Percentiles rank a stretch among this genome's conserved stretches.
phyloP scores from a whole-genome alignment of 345 rosid genomes.

The Kernera saxatilis region DNA sequence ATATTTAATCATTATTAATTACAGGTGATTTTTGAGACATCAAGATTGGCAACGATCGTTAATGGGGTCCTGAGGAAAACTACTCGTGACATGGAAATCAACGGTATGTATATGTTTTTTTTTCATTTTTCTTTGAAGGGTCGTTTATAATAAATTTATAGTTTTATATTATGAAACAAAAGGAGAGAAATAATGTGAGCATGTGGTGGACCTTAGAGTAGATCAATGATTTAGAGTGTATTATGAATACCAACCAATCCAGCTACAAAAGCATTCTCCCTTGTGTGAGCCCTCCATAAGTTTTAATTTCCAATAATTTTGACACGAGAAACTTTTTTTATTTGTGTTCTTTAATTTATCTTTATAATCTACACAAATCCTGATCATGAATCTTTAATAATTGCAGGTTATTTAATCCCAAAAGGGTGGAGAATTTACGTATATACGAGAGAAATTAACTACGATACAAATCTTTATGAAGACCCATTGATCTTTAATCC shows the following conservation, averaged over 20 bases:
- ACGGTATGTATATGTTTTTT: constrained; percentile 33
- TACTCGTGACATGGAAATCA: constrained; percentile 54
- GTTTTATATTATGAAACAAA: neutral
- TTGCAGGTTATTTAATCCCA: constrained; percentile 29
- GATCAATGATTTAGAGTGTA: constrained; percentile 27
- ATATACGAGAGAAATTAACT: constrained; percentile 68
- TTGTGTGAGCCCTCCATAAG: constrained; percentile 20
- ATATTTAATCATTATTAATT: neutral
- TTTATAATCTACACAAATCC: neutral
- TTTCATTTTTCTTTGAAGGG: neutral
- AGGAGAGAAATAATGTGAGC: constrained; percentile 22
- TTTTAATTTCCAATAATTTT: constrained; percentile 17
- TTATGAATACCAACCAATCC: constrained; percentile 33
- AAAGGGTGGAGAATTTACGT: constrained; percentile 45
- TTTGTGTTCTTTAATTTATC: constrained; percentile 5
- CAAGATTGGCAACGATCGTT: constrained; percentile 71
- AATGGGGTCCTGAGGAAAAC: constrained; percentile 83
- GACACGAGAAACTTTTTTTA: constrained; percentile 8
- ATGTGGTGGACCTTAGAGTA: constrained; percentile 32
- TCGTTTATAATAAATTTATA: neutral
- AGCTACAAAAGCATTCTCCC: constrained; percentile 29
- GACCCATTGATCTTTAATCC: constrained; percentile 74
- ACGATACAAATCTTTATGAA: constrained; percentile 53
- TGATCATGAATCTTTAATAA: constrained; percentile 12
- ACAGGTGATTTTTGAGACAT: constrained; percentile 75